Conservation (phyloP, 768 basidiomycete genomes). For the Nidularia pulvinata region DNA sequence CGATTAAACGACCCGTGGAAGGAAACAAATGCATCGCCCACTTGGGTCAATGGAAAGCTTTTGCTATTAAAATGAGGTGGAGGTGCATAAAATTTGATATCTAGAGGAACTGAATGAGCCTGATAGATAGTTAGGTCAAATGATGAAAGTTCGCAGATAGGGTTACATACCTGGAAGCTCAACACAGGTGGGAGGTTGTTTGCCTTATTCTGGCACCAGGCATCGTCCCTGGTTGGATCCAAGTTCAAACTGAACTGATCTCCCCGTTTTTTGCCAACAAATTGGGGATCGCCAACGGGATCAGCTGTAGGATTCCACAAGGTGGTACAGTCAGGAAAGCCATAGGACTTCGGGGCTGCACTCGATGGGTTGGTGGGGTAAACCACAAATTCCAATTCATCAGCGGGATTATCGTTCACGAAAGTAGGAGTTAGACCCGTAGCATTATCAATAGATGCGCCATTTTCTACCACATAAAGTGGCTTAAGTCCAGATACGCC, state of each 20-base stretch:
- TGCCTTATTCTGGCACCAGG: constrained; percentile 25
- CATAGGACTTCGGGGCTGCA: constrained; percentile 22
- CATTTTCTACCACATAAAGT: constrained; percentile 40
- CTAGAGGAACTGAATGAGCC: constrained; percentile 47
- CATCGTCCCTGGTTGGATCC: constrained; percentile 23
- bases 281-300: constrained; percentile 36
- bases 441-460: constrained; percentile 38
- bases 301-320: constrained; percentile 42
- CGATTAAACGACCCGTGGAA: constrained; percentile 44
- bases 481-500: constrained; percentile 2
- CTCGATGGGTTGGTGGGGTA: constrained; percentile 3
- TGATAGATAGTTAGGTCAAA: constrained; percentile 7
- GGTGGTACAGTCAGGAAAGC: constrained; percentile 43
- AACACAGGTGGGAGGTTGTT: constrained; percentile 37
- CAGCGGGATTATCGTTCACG: constrained; percentile 44
- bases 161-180: constrained; percentile 31
- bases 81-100: constrained; percentile 37
- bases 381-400: constrained; percentile 30
- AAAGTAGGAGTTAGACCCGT: constrained; percentile 34
- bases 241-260: constrained; percentile 36
- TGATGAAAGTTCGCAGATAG: not conserved
- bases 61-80: not conserved
- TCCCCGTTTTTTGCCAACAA: constrained; percentile 22
- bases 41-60: constrained; percentile 22
- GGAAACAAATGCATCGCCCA: constrained; percentile 37